Percentiles rank a stretch among this genome's conserved stretches.
phyloP scores from a whole-genome alignment of 345 rosid genomes.

The Clausena lansium region DNA sequence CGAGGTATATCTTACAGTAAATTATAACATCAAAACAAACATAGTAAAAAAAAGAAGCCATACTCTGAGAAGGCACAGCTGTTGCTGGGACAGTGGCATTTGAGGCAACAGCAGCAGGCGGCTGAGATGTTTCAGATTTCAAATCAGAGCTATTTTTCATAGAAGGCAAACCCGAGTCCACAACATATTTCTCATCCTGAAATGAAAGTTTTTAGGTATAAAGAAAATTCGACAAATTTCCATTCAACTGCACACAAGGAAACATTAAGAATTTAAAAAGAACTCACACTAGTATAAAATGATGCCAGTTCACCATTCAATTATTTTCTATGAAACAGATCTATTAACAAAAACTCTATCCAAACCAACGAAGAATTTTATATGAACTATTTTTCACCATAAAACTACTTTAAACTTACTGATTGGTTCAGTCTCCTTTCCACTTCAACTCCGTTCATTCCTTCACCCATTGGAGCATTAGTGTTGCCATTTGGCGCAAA shows the following conservation, averaged over 20 bases:
- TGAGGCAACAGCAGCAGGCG: slow-evolving; percentile 44
- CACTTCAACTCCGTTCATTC: slow-evolving; percentile 77
- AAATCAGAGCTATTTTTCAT: slow-evolving; percentile 43
- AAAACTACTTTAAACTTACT: slow-evolving; percentile 36
- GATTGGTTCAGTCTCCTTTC: slow-evolving; percentile 59
- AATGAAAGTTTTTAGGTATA: slow-evolving; percentile 10
- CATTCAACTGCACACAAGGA: neutral
- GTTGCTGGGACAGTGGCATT: slow-evolving; percentile 38
- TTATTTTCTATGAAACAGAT: neutral
- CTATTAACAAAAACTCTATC: neutral
- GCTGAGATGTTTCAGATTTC: slow-evolving; percentile 65
- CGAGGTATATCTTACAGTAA: neutral
- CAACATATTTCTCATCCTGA: slow-evolving; percentile 51
- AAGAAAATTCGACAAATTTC: slow-evolving; percentile 1
- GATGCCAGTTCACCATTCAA: neutral
- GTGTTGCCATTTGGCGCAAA: slow-evolving; percentile 65
- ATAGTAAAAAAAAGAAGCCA: slow-evolving; percentile 18
- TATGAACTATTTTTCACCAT: slow-evolving; percentile 2
- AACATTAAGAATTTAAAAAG: neutral
- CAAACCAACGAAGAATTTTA: neutral
- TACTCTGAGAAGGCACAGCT: slow-evolving; percentile 69
- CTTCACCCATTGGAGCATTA: slow-evolving; percentile 60
- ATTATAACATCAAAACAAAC: slow-evolving; percentile 13
- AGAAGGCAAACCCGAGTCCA: slow-evolving; percentile 40
- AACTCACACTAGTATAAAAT: no score